These are phyloP conservation scores for Citrullus colocynthis DNA, from an alignment of 306 rosid species.

Conservation along the genomic window DNA sequence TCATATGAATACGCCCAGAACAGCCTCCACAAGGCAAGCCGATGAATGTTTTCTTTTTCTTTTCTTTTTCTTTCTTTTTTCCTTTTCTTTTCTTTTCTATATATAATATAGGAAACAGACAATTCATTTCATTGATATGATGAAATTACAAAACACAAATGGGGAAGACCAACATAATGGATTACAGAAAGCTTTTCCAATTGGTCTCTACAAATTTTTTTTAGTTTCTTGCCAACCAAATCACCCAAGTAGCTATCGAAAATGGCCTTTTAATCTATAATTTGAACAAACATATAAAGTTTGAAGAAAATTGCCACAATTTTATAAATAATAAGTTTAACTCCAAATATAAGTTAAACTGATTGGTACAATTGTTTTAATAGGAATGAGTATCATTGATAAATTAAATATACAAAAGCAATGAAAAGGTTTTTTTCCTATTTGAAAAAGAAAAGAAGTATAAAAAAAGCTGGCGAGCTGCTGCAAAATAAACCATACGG, in stretches of 20 bases:
- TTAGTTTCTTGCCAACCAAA: neutral
- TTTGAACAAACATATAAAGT: neutral
- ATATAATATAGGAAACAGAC: no score
- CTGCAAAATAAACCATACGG: neutral
- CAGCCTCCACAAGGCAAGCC: neutral
- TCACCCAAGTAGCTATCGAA: neutral
- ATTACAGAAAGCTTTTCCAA: no score
- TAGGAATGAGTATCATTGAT: neutral
- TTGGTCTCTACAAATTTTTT: neutral
- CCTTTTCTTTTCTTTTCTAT: no score
- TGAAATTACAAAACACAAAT: no score
- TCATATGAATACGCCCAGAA: neutral
- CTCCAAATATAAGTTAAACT: neutral
- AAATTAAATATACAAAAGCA: neutral
- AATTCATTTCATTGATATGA: no score
- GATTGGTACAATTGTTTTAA: neutral
- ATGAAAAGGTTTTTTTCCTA: neutral
- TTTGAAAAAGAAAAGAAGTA: neutral
- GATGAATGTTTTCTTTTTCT: neutral
- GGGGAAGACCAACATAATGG: no score
- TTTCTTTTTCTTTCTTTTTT: neutral
- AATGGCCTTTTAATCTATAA: neutral
- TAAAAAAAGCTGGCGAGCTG: neutral
- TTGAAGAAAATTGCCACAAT: neutral
- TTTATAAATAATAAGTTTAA: neutral